Evolutionary conservation across 1,139 yeast species (phyloP), one percentile per base, ranked within the genome.

Genomic region (Zygosaccharomyces pseudobailii): DNA sequence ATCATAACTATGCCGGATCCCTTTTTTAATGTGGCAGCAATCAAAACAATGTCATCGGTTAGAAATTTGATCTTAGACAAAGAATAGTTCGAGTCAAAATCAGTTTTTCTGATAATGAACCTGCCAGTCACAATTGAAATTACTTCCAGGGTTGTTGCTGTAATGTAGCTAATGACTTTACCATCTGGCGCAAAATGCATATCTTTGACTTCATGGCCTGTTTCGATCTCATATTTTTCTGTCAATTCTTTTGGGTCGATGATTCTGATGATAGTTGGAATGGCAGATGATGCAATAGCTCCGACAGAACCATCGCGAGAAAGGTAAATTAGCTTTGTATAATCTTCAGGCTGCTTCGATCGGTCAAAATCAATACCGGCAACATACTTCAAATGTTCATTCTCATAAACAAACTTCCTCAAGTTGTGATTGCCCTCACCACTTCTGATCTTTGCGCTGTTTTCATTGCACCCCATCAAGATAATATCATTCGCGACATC

Each of bases 401-500:
- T 79, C 45, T 71, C 73, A 59, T 71, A 79, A 22, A 69, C 71
- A 60, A 82, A 85, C 60, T 83, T 83, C 50, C 96, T 71, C 57
- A 88, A 66, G 67, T 86, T 89, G 59, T 81, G 82, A 63, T 88
- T 88, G 51, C 77, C 74, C 19, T 56, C 52, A 54, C 84, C 88
- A 59, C 74, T 55, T 69, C 73, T 69, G 67, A 83, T 73, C 65
- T 76, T 72, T 55, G 73, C 69, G 55, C 80, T 54, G 48, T 80
- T 75, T 58, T 87, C 88, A 62, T 87, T 87, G 57, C 89, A 82
- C 3, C 95, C 95, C 45, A 87, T 74, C 48, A 86, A 69, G 20
- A 88, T 78, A 6, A 73, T 62, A 45, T 74, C 75, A 45, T 74
- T 73, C 27, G 70, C 65, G 30, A 75, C 74, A 57, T 82, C 92